Base-by-base conservation (phyloP, 306 rosid genomes). In the Acacia acuminata region DNA sequence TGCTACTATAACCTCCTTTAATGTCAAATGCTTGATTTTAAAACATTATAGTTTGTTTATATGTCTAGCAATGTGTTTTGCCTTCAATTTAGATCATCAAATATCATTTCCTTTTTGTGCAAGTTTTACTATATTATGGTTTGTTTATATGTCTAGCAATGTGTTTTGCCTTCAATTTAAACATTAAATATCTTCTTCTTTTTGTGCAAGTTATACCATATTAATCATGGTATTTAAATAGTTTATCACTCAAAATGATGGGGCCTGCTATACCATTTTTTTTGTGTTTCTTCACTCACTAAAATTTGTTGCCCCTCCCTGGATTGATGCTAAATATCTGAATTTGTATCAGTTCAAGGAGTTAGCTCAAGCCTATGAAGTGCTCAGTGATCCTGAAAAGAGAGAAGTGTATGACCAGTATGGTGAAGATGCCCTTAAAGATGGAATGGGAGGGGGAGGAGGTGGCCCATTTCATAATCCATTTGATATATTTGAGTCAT, bases 351-450 rank as follows among this genome's bases (percentile, higher is more conserved):
- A 89, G 97, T 92, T 92, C 85, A 92, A 92, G 92, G 94, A 90
- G 83, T 75, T 91, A 84, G 88, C 87, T 69, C 97, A 92, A 79
- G 93, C 97, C 30, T 92, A 92, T 89, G 97, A 92, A 72, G 94
- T 91, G 81, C 90, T 92, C 68, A 87, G 88, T 67, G 91, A 92
- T 88, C 86, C 94, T 24, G 93, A 90, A 73, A 92, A 91, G 85
- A 89, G 89, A 79, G 93, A 90, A 77, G 36, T 89, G 71, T 92
- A 92, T 87, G 97, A 92, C 63, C 89, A 89, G 64, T 92, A 91
- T 76, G 97, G 94, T 68, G 97, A 92, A 89, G 97, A 91, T 38
- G 97, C 92, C 83, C 91, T 92, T 71, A 90, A 91, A 75, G 97
- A 92, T 20, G 97, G 97, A 76, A 87, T 86, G 86, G 93, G 89